Conservation (phyloP, 352 stramenopile genomes). For the Aphanomyces invadans region DNA sequence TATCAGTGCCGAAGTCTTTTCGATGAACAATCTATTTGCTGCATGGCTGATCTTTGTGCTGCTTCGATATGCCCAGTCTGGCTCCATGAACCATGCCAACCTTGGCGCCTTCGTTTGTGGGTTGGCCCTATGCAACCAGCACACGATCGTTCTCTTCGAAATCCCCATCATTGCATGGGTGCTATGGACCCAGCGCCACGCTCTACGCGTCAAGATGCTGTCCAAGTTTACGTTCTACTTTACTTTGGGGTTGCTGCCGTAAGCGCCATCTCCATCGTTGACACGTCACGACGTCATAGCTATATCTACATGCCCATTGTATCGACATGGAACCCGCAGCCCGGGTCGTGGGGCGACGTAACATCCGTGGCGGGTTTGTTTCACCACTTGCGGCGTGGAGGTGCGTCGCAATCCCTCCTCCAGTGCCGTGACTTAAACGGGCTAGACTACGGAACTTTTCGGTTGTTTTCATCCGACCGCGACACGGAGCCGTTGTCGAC, state of each 20-base stretch:
- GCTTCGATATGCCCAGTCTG: conserved; percentile 36
- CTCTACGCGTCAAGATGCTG: conserved; percentile 37
- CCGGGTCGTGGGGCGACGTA: conserved; percentile 91
- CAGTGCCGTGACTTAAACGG: neutral
- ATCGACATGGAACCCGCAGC: conserved; percentile 52
- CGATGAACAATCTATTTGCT: conserved; percentile 93
- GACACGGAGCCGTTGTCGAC: conserved; percentile 60
- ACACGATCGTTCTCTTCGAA: conserved; percentile 92
- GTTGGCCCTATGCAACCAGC: conserved; percentile 93
- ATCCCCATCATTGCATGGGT: conserved; percentile 79
- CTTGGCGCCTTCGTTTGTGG: conserved; percentile 84
- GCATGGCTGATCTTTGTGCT: conserved; percentile 65
- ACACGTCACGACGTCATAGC: conserved; percentile 18
- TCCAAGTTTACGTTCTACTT: conserved; percentile 44
- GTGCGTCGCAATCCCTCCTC: neutral
- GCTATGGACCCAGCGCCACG: conserved; percentile 39
- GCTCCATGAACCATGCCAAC: conserved; percentile 25
- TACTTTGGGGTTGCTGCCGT: conserved; percentile 70
- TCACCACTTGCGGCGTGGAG: conserved; percentile 81
- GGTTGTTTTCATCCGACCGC: conserved; percentile 74
- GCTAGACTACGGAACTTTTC: conserved; percentile 91
- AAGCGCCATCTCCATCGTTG: conserved; percentile 29
- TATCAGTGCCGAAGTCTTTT: conserved; percentile 92
- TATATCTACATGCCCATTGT: conserved; percentile 77
- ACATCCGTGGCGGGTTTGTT: conserved; percentile 76